Conservation (phyloP, 2,329 filamentous ascomycete genomes). For the Fusarium sp. region DNA sequence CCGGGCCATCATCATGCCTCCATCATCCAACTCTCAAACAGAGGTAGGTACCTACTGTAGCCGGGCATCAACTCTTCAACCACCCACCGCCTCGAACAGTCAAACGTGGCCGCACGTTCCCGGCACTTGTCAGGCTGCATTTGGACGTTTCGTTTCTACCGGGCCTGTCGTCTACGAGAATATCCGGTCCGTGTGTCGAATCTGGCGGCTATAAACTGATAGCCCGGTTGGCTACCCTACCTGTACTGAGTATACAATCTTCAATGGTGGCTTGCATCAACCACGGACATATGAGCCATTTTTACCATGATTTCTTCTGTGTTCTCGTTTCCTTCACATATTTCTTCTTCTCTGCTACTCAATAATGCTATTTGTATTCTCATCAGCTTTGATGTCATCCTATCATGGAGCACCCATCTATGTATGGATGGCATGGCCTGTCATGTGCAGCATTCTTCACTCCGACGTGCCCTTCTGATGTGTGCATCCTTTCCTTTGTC, state of each 20-base stretch:
- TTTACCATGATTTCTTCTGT: conserved; percentile 16
- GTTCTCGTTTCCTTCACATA: background rate
- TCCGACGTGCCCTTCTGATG: conserved; percentile 2
- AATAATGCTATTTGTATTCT: conserved; percentile 6
- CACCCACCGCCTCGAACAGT: conserved; percentile 37
- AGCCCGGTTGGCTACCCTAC: conserved; percentile 10
- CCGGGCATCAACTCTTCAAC: conserved; percentile 19
- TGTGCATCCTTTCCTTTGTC: conserved; percentile 4
- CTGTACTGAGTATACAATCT: conserved; percentile 30
- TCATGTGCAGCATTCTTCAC: conserved; percentile 2
- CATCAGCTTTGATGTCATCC: conserved; percentile 9
- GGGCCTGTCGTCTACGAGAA: conserved; percentile 12
- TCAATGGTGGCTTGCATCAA: conserved; percentile 39
- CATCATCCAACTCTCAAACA: conserved; percentile 17
- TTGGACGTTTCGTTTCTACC: conserved; percentile 6
- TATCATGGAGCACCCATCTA: conserved; percentile 6
- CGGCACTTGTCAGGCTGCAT: conserved; percentile 13
- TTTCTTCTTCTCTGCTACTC: conserved; percentile 8
- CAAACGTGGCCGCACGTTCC: conserved; percentile 40
- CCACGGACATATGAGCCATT: conserved; percentile 39
- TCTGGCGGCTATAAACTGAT: conserved; percentile 5
- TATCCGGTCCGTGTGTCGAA: conserved; percentile 7
- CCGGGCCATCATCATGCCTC: conserved; percentile 31
- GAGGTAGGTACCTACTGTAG: background rate
- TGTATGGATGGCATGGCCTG: background rate